phyloP scores from a whole-genome alignment of 2,329 filamentous ascomycete genomes.

The Trichoderma sp. region DNA sequence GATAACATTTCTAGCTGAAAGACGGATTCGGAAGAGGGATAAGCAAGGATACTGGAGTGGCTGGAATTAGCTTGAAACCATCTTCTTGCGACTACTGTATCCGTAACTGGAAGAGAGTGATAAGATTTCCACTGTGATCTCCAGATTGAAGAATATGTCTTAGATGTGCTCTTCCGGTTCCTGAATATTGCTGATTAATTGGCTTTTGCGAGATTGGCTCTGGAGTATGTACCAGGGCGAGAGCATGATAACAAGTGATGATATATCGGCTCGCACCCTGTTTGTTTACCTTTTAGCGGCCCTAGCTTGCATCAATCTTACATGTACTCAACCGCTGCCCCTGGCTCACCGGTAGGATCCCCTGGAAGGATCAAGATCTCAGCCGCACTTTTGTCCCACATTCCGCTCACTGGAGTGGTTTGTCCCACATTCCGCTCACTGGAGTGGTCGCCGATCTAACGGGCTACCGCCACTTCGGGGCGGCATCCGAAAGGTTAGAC shows the following conservation, averaged over 20 bases:
- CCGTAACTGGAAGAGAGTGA: neutral
- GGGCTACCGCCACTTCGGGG: neutral
- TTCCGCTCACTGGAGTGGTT: neutral
- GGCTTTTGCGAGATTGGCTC: neutral
- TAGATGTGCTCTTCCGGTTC: neutral
- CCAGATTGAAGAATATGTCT: neutral
- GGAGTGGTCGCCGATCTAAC: neutral
- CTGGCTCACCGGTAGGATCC: neutral
- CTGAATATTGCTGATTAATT: neutral
- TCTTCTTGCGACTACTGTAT: neutral
- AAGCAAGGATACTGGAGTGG: neutral
- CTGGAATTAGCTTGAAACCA: neutral
- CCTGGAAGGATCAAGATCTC: neutral
- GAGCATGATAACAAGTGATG: neutral
- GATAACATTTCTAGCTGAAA: neutral
- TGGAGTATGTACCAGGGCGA: neutral
- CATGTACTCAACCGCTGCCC: neutral
- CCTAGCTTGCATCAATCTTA: neutral
- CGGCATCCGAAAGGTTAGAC: neutral
- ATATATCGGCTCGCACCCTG: neutral
- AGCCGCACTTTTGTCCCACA: neutral
- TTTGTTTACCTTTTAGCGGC: neutral
- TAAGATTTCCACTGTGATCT: neutral
- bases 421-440: neutral
- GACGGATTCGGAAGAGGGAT: neutral